Conservation (phyloP, 805 yeast species). For the Starmera caribaea region DNA sequence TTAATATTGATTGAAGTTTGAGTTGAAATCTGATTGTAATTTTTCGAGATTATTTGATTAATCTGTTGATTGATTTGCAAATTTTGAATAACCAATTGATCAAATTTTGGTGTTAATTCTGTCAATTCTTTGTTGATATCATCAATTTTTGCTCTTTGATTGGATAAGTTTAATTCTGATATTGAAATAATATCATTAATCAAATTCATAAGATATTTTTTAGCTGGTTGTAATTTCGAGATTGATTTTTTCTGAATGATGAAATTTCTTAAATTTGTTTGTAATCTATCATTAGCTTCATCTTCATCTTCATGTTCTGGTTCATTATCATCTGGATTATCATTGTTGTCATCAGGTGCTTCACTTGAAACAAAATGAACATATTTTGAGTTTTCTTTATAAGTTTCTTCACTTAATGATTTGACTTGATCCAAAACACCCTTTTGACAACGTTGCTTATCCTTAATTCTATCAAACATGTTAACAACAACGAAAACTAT, state of each 20-base stretch:
- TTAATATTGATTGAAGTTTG: too few species aligned
- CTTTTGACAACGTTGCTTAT: constrained; percentile 68
- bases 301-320: constrained; percentile 16
- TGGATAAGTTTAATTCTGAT: too few species aligned
- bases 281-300: constrained; percentile 51
- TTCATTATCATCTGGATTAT: constrained; percentile 26
- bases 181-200: constrained; percentile 44
- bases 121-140: too few species aligned
- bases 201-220: constrained; percentile 68
- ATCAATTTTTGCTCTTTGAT: too few species aligned
- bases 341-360: constrained; percentile 30
- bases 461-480: constrained; percentile 76
- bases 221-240: constrained; percentile 88
- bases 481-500: constrained; percentile 91
- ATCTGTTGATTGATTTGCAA: too few species aligned
- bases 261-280: constrained; percentile 76
- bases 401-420: constrained; percentile 80
- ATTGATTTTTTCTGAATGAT: constrained; percentile 81
- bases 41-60: too few species aligned
- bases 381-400: constrained; percentile 80
- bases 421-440: constrained; percentile 80
- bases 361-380: constrained; percentile 84
- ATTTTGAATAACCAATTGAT: too few species aligned
- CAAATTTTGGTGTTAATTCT: too few species aligned
- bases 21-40: too few species aligned